phyloP scores from a whole-genome alignment of 2,329 filamentous ascomycete species.

The Diaporthe caulivora region DNA sequence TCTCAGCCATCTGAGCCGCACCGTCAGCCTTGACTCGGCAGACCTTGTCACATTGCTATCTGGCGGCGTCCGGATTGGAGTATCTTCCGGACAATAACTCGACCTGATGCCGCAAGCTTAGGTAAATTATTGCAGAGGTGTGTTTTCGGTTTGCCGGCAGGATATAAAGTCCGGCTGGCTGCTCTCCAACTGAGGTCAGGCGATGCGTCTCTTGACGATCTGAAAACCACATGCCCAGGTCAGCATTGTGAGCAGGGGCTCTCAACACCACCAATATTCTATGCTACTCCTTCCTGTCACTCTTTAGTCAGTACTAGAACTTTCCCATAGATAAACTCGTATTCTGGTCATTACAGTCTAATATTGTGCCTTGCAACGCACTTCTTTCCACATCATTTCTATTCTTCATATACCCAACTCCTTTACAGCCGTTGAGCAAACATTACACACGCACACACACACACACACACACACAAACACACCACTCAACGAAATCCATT shows the following conservation, averaged over 20 bases:
- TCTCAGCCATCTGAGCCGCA: constrained; percentile 18
- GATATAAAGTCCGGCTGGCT: constrained; percentile 22
- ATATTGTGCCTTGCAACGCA: background rate
- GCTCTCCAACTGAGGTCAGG: constrained; percentile 26
- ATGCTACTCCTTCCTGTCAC: constrained; percentile 25
- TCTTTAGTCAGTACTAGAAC: constrained; percentile 11
- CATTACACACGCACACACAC: background rate
- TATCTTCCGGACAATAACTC: background rate
- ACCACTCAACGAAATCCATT: background rate
- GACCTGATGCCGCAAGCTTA: background rate
- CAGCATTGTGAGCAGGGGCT: constrained; percentile 31
- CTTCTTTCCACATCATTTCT: background rate
- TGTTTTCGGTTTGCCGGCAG: background rate
- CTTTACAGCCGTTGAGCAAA: background rate
- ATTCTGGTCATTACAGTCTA: background rate
- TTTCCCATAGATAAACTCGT: constrained; percentile 19
- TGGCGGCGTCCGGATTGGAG: constrained; percentile 1
- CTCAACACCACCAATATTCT: constrained; percentile 7
- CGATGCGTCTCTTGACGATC: constrained; percentile 37
- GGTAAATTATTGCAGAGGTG: constrained; percentile 7
- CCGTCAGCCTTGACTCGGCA: constrained; percentile 34
- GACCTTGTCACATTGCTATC: background rate
- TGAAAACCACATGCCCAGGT: constrained; percentile 36
- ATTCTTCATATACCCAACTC: background rate
- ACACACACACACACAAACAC: too few species aligned